Evolutionary conservation across 352 stramenopile genomes (phyloP), one percentile per base, ranked within the genome.

Genomic region (Pythium coloratum): DNA sequence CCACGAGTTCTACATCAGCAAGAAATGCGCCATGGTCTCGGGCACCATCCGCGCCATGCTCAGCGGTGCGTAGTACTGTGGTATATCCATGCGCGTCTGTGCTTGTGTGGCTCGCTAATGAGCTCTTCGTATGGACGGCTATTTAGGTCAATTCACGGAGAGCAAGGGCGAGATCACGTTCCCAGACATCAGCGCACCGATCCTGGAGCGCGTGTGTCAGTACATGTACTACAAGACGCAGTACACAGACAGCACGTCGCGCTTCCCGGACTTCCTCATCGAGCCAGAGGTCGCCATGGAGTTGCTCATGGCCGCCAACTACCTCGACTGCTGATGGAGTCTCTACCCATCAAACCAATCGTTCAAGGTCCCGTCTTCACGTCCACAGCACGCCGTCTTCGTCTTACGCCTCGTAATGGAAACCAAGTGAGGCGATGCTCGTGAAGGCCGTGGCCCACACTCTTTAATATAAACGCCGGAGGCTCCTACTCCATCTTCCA

Each of bases 141-240:
- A 28, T 49, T 54, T 72, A 96, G 90, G 90, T 36, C 87, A 95
- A 64, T 98, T 98, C 67, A 95, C 83, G 20, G 92, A 98, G 70
- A 97, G 86, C 82, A 94, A 96, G 67, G 94, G 94, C 63, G 93
- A 99, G 73, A 98, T 99, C 75, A 92, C 85, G 36, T 99, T 99
- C 73, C 96, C 95, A 0, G 97, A 92, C 64, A 99, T 99, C 71
- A 92, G 90, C 54, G 94, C 92, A 26, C 85, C 88, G 33, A 98
- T 99, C 66, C 75, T 99, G 20, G 98, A 99, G 76, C 98, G 98
- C 69, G 93, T 98, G 36, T 96, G 97, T 50, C 93, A 99, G 78
- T 99, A 99, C 86, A 91, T 99, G 67, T 98, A 99, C 84, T 99
- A 99, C 85, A 99, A 99, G 86, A 89, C 89, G 51, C 80, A 90